Conservation (phyloP, 169 alveolate species). For the Eimeria acervulina region DNA sequence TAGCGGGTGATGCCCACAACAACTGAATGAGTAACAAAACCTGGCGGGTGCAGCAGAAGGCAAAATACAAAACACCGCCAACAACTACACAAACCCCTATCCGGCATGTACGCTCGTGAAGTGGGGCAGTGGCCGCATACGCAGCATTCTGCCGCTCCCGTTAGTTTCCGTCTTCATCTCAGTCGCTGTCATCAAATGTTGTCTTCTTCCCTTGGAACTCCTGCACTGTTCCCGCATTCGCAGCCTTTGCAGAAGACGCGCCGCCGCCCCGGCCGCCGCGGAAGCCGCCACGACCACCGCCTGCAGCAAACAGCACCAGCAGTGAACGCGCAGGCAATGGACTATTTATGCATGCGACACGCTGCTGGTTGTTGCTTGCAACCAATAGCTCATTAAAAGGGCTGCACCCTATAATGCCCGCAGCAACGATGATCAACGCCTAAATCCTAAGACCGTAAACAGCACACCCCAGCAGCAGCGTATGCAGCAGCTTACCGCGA, state of each 20-base stretch:
- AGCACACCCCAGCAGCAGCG: not conserved
- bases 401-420: not conserved
- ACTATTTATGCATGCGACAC: not conserved
- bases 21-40: not conserved
- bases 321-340: not conserved
- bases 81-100: too few relatives aligned
- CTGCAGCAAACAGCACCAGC: not conserved
- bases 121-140: not conserved
- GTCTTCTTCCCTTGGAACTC: constrained; percentile 83
- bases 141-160: not conserved
- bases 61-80: too few relatives aligned
- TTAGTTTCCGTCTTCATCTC: not conserved
- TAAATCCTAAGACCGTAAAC: too few relatives aligned
- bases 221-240: constrained; percentile 83
- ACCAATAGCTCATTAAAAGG: too few relatives aligned
- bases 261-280: constrained; percentile 87
- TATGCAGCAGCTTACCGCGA: constrained; percentile 76
- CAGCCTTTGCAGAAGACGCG: constrained; percentile 80
- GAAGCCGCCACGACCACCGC: constrained; percentile 84
- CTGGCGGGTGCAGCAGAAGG: too few relatives aligned
- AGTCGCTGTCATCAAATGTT: constrained; percentile 83
- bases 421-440: not conserved
- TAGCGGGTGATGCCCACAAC: not conserved
- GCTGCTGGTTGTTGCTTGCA: not conserved
- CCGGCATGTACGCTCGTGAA: too few relatives aligned